Evolutionary conservation across 1,139 yeast genomes (phyloP).

Genomic region (Wickerhamomyces sp.): DNA sequence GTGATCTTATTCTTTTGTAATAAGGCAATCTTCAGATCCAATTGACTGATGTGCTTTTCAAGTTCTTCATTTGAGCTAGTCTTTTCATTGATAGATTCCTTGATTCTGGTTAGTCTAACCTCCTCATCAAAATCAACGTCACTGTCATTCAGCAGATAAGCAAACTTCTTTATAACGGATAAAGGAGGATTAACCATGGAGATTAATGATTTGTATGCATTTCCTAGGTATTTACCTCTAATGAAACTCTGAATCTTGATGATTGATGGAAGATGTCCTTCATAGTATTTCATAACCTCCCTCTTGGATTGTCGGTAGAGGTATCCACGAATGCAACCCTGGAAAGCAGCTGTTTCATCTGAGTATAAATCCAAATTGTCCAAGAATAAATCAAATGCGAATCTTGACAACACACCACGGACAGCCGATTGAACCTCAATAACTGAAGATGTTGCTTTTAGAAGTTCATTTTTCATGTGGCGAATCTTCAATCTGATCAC

Average conservation of each 20-base stretch:
- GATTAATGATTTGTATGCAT: slow-evolving; percentile 70
- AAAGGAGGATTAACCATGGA: slow-evolving; percentile 73
- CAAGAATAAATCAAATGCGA: slow-evolving; percentile 41
- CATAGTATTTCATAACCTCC: slow-evolving; percentile 49
- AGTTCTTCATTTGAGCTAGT: slow-evolving; percentile 61
- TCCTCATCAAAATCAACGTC: slow-evolving; percentile 77
- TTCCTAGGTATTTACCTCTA: slow-evolving; percentile 62
- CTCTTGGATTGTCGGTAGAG: slow-evolving; percentile 24
- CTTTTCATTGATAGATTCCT: slow-evolving; percentile 61
- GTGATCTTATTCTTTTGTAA: slow-evolving; percentile 76
- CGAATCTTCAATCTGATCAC: slow-evolving; percentile 17
- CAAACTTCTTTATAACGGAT: slow-evolving; percentile 70
- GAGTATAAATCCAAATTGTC: slow-evolving; percentile 44
- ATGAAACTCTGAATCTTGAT: slow-evolving; percentile 71
- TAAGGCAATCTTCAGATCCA: slow-evolving; percentile 77
- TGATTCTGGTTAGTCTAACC: slow-evolving; percentile 58
- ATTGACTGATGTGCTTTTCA: slow-evolving; percentile 70
- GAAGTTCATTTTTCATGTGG: slow-evolving; percentile 11
- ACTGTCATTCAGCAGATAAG: slow-evolving; percentile 68
- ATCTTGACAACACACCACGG: slow-evolving; percentile 47
- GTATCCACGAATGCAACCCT: slow-evolving; percentile 33
- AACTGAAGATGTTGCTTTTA: slow-evolving; percentile 25
- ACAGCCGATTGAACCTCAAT: slow-evolving; percentile 33
- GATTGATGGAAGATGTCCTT: slow-evolving; percentile 48
- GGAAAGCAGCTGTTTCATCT: slow-evolving; percentile 28